These are phyloP conservation scores for Bonnemaisonia californica DNA, from an alignment of 31 red algal genomes.

Conservation along the genomic window DNA sequence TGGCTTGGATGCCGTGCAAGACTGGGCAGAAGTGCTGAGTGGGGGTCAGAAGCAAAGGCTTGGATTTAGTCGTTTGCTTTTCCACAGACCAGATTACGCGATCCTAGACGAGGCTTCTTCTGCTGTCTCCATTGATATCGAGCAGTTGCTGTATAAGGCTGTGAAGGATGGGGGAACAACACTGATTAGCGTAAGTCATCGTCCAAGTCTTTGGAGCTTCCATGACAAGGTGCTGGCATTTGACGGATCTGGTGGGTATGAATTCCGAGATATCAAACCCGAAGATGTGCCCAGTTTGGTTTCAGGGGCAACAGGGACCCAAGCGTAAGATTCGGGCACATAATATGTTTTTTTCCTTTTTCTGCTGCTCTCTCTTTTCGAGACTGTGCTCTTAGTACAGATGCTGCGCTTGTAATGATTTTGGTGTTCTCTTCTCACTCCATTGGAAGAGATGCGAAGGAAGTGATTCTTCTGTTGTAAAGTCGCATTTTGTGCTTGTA, in stretches of 20 bases:
- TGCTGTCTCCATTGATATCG: slow-evolving; percentile 93
- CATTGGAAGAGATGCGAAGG: neutral
- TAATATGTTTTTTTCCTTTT: too few species aligned
- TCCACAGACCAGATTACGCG: slow-evolving; percentile 89
- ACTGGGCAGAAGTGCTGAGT: slow-evolving; percentile 95
- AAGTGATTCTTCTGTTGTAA: neutral
- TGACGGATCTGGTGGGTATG: slow-evolving; percentile 89
- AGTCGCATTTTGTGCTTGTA: neutral
- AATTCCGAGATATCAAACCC: slow-evolving; percentile 71
- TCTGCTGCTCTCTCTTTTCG: neutral
- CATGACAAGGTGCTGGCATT: slow-evolving; percentile 93
- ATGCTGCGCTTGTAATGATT: neutral
- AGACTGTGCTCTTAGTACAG: neutral
- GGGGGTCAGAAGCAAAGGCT: slow-evolving; percentile 98
- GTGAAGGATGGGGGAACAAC: slow-evolving; percentile 90
- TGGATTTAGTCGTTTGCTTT: slow-evolving; percentile 88
- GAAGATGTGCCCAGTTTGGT: slow-evolving; percentile 75
- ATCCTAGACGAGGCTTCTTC: slow-evolving; percentile 96
- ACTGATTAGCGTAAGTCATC: slow-evolving; percentile 95
- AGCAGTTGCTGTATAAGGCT: slow-evolving; percentile 82
- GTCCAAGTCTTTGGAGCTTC: slow-evolving; percentile 94
- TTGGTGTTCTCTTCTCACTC: neutral
- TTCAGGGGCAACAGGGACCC: slow-evolving; percentile 6
- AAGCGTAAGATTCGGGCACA: too few species aligned
- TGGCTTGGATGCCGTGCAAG: slow-evolving; percentile 88